Evolutionary conservation across 2,329 filamentous ascomycete genomes (phyloP).

Genomic region (Botryotinia narcissicola): DNA sequence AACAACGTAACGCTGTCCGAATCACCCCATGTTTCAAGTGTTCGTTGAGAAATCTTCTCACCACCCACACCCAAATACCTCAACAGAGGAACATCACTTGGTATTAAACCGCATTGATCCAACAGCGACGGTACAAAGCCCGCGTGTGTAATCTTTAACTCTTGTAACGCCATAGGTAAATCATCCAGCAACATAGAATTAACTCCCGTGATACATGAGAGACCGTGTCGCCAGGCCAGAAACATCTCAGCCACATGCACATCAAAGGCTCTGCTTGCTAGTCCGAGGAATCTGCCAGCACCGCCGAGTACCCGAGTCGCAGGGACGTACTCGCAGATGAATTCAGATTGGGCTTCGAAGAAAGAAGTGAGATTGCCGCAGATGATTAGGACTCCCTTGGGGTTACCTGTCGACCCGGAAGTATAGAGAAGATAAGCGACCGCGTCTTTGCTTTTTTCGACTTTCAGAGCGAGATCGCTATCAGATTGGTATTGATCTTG

Average conservation of each 20-base stretch:
- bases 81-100: conserved; percentile 8
- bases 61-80: conserved; percentile 8
- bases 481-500: background rate
- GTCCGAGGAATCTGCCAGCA: conserved; percentile 38
- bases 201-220: conserved; percentile 33
- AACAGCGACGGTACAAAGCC: conserved; percentile 11
- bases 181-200: conserved; percentile 13
- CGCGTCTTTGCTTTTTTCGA: background rate
- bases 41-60: conserved; percentile 9
- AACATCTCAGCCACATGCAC: conserved; percentile 38
- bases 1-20: conserved; percentile 4
- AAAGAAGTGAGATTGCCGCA: conserved; percentile 11
- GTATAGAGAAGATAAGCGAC: conserved; percentile 72
- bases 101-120: conserved; percentile 9
- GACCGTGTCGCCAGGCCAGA: conserved; percentile 36
- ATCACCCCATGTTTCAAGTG: conserved; percentile 8
- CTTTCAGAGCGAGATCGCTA: background rate
- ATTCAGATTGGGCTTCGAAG: conserved; percentile 11
- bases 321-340: background rate
- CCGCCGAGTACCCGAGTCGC: conserved; percentile 8
- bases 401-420: conserved; percentile 74
- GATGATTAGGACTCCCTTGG: conserved; percentile 65
- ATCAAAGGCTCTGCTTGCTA: conserved; percentile 40
- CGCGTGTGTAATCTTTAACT: conserved; percentile 10
- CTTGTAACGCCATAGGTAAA: conserved; percentile 9